Base-by-base conservation (phyloP, 2,329 filamentous ascomycete species). In the Onygena corvina region DNA sequence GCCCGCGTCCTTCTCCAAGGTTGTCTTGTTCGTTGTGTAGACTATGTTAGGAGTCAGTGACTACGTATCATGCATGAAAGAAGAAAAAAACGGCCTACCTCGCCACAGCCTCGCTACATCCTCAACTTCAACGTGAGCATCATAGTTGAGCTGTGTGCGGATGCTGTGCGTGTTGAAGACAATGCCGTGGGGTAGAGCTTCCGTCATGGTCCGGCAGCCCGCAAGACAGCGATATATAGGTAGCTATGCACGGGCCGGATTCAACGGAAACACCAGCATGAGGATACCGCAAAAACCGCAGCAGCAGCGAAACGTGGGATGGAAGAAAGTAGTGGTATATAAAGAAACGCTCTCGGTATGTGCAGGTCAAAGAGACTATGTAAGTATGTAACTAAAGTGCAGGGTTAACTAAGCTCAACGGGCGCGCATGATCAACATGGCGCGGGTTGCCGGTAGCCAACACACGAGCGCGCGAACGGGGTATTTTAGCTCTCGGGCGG, bases 101-200 rank as follows among this genome's bases (percentile, higher is more conserved):
- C 66, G 71, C 72, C 73, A 75, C 52, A 75, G 60, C 47, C 62
- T 65, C 47, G 63, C 64, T 52, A 73, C 63, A 56, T 69, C 65
- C 20, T 66, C 61, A 20, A 65, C 57, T 33, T 68, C 64, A 48
- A 72, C 59, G 30, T 50, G 58, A 46, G 66, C 63, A 40, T 61
- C 59, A 46, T 60, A 59, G 34, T 64, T 59, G 40, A 71, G 60
- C 40, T 67, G 62, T 30, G 63, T 61, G 11, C 64, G 60, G 21
- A 68, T 58, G 31, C 59, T 58, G 40, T 61, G 59, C 23, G 65
- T 66, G 42, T 66, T 67, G 23, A 51, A 55, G 42, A 64, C 64
- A 47, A 74, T 61, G 33, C 67, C 67, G 57, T 64, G 57, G 38
- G 71, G 64, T 30, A 71, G 59, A 53, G 55, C 60, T 53, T 60